Evolutionary conservation across 75 land plant genomes (phyloP).

Genomic region (Picea glauca): DNA sequence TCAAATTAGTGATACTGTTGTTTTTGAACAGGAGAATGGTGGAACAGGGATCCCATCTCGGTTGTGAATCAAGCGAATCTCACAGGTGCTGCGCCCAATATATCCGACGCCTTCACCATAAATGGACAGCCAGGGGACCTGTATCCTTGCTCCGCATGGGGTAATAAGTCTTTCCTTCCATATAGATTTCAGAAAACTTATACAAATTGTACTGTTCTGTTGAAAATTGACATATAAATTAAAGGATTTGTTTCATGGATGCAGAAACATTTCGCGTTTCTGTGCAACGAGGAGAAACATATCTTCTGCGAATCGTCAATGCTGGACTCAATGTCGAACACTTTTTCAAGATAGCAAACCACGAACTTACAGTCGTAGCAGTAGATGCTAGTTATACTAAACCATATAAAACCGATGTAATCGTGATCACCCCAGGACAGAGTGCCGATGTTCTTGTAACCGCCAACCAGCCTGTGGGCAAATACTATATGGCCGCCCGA

Average conservation of each 20-base stretch:
- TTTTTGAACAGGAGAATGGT: conserved; percentile 47
- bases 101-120: conserved; percentile 41
- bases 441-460: conserved; percentile 54
- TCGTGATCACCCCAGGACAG: conserved; percentile 71
- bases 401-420: conserved; percentile 37
- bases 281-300: conserved; percentile 36
- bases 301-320: conserved; percentile 59
- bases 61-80: conserved; percentile 19
- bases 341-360: conserved; percentile 51
- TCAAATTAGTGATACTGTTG: neutral
- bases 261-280: conserved; percentile 36
- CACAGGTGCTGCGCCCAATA: conserved; percentile 33
- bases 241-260: neutral
- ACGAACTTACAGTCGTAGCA: conserved; percentile 61
- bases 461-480: conserved; percentile 24
- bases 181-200: too few relatives aligned
- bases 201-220: neutral
- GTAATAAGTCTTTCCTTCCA: neutral
- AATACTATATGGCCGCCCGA: conserved; percentile 56
- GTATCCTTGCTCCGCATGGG: conserved; percentile 29
- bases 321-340: conserved; percentile 63
- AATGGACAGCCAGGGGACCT: conserved; percentile 49
- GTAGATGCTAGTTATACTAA: conserved; percentile 61
- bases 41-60: conserved; percentile 37
- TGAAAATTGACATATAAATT: too few relatives aligned